These are phyloP conservation scores for Sanguinoderma infundibulare DNA, from an alignment of 1,284 basidiomycete genomes.

Conservation along the genomic window DNA sequence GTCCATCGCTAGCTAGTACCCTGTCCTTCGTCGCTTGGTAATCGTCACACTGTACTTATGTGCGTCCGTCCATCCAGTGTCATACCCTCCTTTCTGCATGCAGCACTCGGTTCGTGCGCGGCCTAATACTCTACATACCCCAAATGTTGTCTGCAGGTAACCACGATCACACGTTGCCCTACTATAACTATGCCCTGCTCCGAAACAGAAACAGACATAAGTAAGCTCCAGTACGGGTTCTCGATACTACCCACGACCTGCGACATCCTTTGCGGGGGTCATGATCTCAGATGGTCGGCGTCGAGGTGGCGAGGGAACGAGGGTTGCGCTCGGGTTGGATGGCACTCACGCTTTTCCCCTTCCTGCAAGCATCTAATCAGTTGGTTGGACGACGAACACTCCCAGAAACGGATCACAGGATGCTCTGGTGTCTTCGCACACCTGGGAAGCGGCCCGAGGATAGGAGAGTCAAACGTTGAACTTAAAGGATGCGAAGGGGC, in stretches of 20 bases:
- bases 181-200: no score
- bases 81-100: neutral
- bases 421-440: neutral
- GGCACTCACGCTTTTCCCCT: no score
- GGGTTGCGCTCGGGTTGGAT: no score
- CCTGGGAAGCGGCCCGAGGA: neutral
- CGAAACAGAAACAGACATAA: no score
- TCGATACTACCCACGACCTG: no score
- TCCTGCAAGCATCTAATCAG: neutral
- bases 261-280: no score
- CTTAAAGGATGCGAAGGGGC: no score
- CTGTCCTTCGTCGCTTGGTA: constrained; percentile 16
- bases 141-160: constrained; percentile 16
- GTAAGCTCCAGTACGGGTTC: no score
- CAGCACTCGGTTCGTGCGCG: constrained; percentile 15
- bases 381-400: neutral
- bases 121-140: constrained; percentile 24
- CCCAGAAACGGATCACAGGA: neutral
- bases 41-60: constrained; percentile 25
- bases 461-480: no score
- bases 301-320: no score
- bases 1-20: constrained; percentile 16
- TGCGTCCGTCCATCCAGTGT: constrained; percentile 15
- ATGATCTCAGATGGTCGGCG: no score
- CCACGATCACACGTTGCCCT: neutral